Evolutionary conservation across 2,329 filamentous ascomycete species (phyloP), one percentile per base, ranked within the genome.

Genomic region (Monosporascus cannonballus): DNA sequence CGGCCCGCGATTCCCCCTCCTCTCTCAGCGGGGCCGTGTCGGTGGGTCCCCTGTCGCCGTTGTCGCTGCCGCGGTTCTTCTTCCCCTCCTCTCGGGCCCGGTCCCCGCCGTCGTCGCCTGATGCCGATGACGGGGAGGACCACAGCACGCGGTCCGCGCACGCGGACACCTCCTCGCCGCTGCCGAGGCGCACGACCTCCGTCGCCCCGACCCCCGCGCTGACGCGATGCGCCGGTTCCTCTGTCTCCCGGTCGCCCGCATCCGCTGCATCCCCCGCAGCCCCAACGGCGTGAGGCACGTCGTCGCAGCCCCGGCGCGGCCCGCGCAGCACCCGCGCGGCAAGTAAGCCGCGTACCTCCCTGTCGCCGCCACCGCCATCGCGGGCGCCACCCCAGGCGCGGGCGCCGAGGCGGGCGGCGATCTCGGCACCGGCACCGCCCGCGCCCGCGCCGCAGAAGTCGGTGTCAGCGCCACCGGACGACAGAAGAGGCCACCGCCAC

Each of bases 301-400:
- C 76, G 36, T 77, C 71, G 8, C 65, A 59, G 0, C 63, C 66
- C 61, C 73, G 80, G 48, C 67, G 70, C 49, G 64, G 68, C 15
- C 76, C 79, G 55, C 72, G 75, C 4, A 83, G 70, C 62, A 78
- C 72, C 41, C 67, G 74, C 4, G 76, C 79, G 3, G 75, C 76
- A 48, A 81, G 61, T 0, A 34, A 14, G 30, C 82, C 83, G 3
- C 69, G 71, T 25, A 77, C 75, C 37, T 79, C 72, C 61, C 85
- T 86, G 27, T 80, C 76, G 5, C 77, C 80, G 59, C 27, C 42
- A 20, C 9, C 42, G 9, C 42, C 17, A n/a, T 86, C 83, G 56
- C 85, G 83, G 0, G 82, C 77, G 51, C 77, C 76, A 20, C 87
- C 74, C 84, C 85, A 87, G 1, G 74, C 71, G 52, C 72, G 73